Evolutionary conservation across 169 alveolate species (phyloP).

Genomic region (Neospora caninum): DNA sequence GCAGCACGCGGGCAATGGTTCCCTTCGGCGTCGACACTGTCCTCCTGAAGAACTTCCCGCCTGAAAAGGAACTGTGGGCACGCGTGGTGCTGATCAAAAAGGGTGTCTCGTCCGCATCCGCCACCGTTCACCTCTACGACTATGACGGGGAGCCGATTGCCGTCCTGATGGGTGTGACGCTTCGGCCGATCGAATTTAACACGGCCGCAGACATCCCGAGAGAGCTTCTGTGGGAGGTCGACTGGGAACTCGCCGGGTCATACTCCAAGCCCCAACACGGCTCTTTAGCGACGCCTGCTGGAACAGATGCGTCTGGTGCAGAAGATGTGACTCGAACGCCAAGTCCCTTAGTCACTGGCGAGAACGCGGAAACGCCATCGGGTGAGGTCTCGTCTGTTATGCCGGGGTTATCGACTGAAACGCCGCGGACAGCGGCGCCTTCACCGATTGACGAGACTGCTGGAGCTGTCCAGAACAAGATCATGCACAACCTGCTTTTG

Average conservation of each 20-base stretch:
- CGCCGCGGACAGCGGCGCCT: not conserved
- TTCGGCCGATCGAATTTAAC: constrained; percentile 50
- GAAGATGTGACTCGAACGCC: not conserved
- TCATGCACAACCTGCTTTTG: not conserved
- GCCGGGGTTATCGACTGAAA: not conserved
- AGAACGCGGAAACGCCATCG: not conserved
- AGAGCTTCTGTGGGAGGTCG: constrained; percentile 56
- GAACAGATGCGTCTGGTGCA: not conserved
- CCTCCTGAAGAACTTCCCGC: constrained; percentile 26
- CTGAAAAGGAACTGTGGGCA: constrained; percentile 69
- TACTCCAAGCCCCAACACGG: not conserved
- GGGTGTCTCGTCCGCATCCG: constrained; percentile 45
- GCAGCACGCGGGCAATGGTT: constrained; percentile 67
- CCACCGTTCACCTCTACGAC: constrained; percentile 46
- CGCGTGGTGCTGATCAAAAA: constrained; percentile 47
- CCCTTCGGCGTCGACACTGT: constrained; percentile 72
- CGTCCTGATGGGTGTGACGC: constrained; percentile 36
- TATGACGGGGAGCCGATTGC: constrained; percentile 39
- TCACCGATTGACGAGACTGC: not conserved
- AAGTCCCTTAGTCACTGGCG: not conserved
- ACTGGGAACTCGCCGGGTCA: constrained; percentile 42
- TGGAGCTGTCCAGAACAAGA: not conserved
- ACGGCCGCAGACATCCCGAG: constrained; percentile 63
- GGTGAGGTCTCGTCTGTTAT: not conserved
- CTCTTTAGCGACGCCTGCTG: not conserved